phyloP scores from a whole-genome alignment of 805 yeast species.

The Metschnikowia matae region DNA sequence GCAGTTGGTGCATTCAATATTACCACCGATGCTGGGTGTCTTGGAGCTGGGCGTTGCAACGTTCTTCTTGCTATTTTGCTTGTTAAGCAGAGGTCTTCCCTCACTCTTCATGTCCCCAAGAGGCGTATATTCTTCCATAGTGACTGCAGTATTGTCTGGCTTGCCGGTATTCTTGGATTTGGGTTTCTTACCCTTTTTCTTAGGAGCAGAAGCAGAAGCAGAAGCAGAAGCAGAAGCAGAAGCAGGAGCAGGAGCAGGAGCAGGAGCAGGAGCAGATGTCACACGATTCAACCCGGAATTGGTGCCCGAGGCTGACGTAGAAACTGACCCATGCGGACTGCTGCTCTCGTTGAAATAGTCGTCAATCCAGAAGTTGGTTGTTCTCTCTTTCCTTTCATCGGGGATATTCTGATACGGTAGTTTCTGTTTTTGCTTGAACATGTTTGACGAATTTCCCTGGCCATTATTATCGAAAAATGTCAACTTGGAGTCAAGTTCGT shows the following conservation, averaged over 20 bases:
- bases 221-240: not conserved
- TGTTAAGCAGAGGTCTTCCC: slow-evolving; percentile 1
- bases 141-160: not conserved
- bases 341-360: slow-evolving; percentile 5
- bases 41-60: not conserved
- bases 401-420: not conserved
- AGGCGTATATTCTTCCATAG: not conserved
- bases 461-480: not conserved
- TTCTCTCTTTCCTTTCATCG: not conserved
- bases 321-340: slow-evolving; percentile 10
- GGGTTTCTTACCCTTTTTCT: slow-evolving; percentile 10
- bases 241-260: not conserved
- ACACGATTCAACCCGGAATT: slow-evolving; percentile 7
- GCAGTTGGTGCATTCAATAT: slow-evolving; percentile 72
- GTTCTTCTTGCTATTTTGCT: slow-evolving; percentile 5
- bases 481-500: not conserved
- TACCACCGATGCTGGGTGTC: slow-evolving; percentile 1
- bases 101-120: not conserved
- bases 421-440: not conserved
- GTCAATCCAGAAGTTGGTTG: slow-evolving; percentile 2
- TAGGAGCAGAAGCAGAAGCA: slow-evolving; percentile 5
- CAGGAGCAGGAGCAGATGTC: slow-evolving; percentile 1
- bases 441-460: not conserved
- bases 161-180: slow-evolving; percentile 3
- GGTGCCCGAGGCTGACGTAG: slow-evolving; percentile 12